Evolutionary conservation across 768 basidiomycete species (phyloP).

Genomic region (Candolleomyces efflorescens): DNA sequence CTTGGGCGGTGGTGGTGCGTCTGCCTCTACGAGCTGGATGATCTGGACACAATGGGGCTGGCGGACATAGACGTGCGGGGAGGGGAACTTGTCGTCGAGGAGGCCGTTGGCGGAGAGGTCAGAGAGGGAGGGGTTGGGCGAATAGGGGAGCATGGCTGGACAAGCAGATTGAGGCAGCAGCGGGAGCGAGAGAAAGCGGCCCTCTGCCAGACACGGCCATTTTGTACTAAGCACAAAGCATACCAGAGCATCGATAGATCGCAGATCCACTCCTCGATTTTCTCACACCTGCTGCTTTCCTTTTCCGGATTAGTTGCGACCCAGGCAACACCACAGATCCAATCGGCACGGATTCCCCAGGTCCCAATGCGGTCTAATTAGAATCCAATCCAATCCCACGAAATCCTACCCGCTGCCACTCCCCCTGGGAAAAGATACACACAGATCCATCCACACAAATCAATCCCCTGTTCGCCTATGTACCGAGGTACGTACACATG

Average conservation of each 20-base stretch:
- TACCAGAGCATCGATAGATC: not conserved
- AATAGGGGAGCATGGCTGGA: constrained; percentile 18
- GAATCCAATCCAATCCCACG: not conserved
- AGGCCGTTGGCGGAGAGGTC: constrained; percentile 11
- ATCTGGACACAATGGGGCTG: constrained; percentile 54
- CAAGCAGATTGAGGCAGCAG: constrained; percentile 6
- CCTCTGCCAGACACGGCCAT: constrained; percentile 16
- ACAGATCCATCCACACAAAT: not conserved
- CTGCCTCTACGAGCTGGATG: constrained; percentile 70
- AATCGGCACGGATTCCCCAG: not conserved
- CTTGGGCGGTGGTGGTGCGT: constrained; percentile 51
- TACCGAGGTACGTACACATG: too few relatives aligned
- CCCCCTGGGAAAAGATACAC: too few relatives aligned
- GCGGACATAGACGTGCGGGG: constrained; percentile 41
- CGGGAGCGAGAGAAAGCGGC: constrained; percentile 14
- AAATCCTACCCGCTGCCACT: too few relatives aligned
- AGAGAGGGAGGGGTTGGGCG: constrained; percentile 16
- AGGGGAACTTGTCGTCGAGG: constrained; percentile 28
- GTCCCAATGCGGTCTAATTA: not conserved
- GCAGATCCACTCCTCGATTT: not conserved
- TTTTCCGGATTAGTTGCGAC: not conserved
- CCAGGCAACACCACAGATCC: not conserved
- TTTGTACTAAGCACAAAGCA: constrained; percentile 15
- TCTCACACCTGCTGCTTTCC: not conserved
- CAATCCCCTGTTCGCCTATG: not conserved